These are phyloP conservation scores for Cyclocybe cylindracea DNA, from an alignment of 768 basidiomycete genomes.

Conservation along the genomic window DNA sequence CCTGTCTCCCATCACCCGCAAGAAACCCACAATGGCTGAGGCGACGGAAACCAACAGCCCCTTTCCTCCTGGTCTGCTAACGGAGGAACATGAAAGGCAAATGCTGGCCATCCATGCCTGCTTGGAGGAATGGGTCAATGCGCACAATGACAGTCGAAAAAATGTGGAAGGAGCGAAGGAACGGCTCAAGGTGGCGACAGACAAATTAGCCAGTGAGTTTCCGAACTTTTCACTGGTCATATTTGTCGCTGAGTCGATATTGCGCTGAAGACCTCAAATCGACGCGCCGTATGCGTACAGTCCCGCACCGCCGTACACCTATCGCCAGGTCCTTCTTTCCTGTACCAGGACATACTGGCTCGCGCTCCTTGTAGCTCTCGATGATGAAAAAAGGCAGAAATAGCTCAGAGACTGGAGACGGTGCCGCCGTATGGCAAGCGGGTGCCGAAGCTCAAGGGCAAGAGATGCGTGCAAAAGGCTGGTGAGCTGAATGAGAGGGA, in stretches of 20 bases:
- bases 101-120: slow-evolving; percentile 17
- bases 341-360: slow-evolving; percentile 25
- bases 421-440: slow-evolving; percentile 19
- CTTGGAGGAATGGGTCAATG: slow-evolving; percentile 16
- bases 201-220: slow-evolving; percentile 14
- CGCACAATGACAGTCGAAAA: slow-evolving; percentile 12
- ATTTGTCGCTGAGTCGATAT: neutral
- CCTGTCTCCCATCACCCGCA: too few species aligned
- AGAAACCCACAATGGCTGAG: neutral
- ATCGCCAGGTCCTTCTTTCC: slow-evolving; percentile 18
- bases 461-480: slow-evolving; percentile 19
- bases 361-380: slow-evolving; percentile 16
- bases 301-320: slow-evolving; percentile 18
- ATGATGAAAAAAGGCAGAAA: slow-evolving; percentile 17
- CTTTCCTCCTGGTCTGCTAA: slow-evolving; percentile 16
- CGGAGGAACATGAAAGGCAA: slow-evolving; percentile 14
- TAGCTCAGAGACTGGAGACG: slow-evolving; percentile 15
- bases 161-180: slow-evolving; percentile 10
- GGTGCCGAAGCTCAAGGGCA: slow-evolving; percentile 17
- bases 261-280: slow-evolving; percentile 12
- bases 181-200: slow-evolving; percentile 12
- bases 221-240: neutral
- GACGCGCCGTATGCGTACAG: slow-evolving; percentile 18
- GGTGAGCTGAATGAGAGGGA: slow-evolving; percentile 20
- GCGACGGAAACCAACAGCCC: neutral